Percentiles rank a stretch among this genome's conserved stretches.
Evolutionary conservation across 176 grass and related monocot genomes (phyloP).

Genomic region (Triticum dicoccoides): DNA sequence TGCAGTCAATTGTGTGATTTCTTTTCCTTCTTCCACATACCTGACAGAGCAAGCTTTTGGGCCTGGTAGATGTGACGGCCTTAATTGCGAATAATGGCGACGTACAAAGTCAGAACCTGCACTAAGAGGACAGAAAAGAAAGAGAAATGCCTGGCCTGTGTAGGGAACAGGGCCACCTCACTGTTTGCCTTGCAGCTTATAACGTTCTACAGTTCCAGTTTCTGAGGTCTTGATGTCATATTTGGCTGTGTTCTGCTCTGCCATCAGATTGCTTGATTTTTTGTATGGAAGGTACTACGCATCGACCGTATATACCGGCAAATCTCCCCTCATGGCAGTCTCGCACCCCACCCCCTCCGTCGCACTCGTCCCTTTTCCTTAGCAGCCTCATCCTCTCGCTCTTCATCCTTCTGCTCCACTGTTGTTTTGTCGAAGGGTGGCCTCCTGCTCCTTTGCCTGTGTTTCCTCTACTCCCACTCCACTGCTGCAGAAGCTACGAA

Average conservation of each 20-base stretch:
- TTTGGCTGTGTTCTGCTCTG: background rate
- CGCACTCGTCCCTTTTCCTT: background rate
- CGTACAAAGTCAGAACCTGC: background rate
- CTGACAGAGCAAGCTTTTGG: background rate
- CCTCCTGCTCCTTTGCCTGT: background rate
- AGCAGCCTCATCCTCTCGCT: background rate
- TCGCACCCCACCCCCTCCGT: background rate
- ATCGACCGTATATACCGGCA: background rate
- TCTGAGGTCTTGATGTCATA: background rate
- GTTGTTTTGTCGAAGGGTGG: background rate
- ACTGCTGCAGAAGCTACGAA: background rate
- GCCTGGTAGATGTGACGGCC: background rate
- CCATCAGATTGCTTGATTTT: background rate
- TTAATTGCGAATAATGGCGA: background rate
- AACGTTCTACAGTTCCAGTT: background rate
- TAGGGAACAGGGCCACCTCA: background rate
- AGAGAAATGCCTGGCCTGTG: background rate
- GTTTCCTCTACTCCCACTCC: background rate
- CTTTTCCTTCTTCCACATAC: background rate
- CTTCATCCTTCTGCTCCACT: background rate
- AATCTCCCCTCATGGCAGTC: background rate
- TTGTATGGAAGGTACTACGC: background rate
- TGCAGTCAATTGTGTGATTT: background rate
- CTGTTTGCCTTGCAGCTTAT: background rate
- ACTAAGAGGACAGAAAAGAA: background rate